Evolutionary conservation across 805 yeast genomes (phyloP).

Genomic region (Candida endomychidarum): DNA sequence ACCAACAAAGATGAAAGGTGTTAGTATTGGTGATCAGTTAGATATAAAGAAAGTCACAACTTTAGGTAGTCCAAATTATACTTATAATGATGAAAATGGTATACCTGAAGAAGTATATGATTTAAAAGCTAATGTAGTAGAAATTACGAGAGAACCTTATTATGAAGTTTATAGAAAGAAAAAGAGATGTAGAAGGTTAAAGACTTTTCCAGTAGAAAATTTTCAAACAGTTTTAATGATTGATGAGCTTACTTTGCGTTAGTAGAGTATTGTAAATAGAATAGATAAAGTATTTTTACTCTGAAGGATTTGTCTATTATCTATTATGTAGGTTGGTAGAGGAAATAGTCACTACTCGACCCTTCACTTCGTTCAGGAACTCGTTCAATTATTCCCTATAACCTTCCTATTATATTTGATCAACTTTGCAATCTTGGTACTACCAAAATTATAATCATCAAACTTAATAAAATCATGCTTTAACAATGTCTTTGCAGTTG

Average conservation of each 20-base stretch:
- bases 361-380: too few relatives aligned
- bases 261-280: background rate
- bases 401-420: conserved; percentile 38
- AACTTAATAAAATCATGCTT: conserved; percentile 51
- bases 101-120: conserved; percentile 41
- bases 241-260: conserved; percentile 57
- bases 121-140: conserved; percentile 78
- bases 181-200: conserved; percentile 76
- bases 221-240: conserved; percentile 77
- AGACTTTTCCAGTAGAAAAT: conserved; percentile 71
- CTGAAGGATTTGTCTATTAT: too few relatives aligned
- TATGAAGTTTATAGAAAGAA: conserved; percentile 56
- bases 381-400: background rate
- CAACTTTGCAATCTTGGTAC: conserved; percentile 55
- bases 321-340: too few relatives aligned
- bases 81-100: conserved; percentile 27
- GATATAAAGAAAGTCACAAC: conserved; percentile 72
- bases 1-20: conserved; percentile 76
- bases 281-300: too few relatives aligned
- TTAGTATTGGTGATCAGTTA: conserved; percentile 80
- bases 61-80: conserved; percentile 82
- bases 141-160: conserved; percentile 79
- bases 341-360: too few relatives aligned
- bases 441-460: conserved; percentile 48
- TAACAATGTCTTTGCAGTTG: conserved; percentile 73